A percentile compares a stretch with the other conserved stretches of the same genome.
These are phyloP conservation scores for Triticum urartu DNA, from an alignment of 176 grass and related monocot species.

Conservation along the genomic window DNA sequence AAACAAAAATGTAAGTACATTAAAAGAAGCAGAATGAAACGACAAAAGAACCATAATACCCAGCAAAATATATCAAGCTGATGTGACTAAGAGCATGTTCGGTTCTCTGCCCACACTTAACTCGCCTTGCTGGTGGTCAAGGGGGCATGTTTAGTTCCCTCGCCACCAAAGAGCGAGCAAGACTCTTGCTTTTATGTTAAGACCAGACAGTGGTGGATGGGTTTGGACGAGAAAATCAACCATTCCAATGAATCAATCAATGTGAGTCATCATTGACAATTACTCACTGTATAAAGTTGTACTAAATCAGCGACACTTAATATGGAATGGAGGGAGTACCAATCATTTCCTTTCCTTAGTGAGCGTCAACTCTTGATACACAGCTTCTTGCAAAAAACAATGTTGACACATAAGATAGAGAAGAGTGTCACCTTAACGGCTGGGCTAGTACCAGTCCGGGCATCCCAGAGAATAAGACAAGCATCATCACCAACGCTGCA, in stretches of 20 bases:
- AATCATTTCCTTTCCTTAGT: background rate
- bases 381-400: background rate
- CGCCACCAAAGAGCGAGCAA: background rate
- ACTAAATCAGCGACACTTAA: too few species aligned
- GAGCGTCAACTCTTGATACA: background rate
- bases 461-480: constrained; percentile 97
- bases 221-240: background rate
- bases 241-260: background rate
- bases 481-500: constrained; percentile 98
- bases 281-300: background rate
- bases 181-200: background rate
- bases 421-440: constrained; percentile 67
- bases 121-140: background rate
- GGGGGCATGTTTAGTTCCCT: background rate
- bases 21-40: constrained; percentile 4
- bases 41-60: background rate
- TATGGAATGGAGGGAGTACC: background rate
- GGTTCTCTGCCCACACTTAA: background rate
- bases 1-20: background rate
- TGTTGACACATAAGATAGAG: background rate
- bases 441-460: constrained; percentile 72
- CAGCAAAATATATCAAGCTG: constrained; percentile 9
- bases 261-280: background rate
- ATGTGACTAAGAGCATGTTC: background rate
- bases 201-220: background rate